Base-by-base conservation (phyloP, 768 basidiomycete genomes). In the Cyathus striatus region DNA sequence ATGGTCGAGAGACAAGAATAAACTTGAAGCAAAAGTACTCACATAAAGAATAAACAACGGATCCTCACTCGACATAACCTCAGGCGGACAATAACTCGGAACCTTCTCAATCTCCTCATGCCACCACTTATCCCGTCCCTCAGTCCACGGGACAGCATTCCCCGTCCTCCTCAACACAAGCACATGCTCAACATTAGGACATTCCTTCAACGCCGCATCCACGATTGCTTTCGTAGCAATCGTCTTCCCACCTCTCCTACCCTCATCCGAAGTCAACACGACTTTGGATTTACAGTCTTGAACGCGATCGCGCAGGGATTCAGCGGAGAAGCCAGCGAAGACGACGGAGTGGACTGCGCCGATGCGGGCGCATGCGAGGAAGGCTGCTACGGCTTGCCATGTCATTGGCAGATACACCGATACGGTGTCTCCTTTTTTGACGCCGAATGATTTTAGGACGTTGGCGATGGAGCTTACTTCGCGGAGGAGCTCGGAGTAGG, bases 21-120 rank as follows among this genome's bases (percentile, higher is more conserved):
- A n/a, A 13, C n/a, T 23, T 21, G 3, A 18, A 23, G 23, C 35
- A 21, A 21, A 33, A 16, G 17, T 12, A 75, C 90, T 69, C 57
- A 93, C 94, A 65, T 98, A 99, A 47, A 99, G 92, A 58, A 99
- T 97, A 67, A 99, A 99, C 18, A 99, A 73, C 1, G 95, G 95
- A 58, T 98, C 96, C 61, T 99, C 95, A n/a, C 89, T 64, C 23
- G 78, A 59, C 86, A 99, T 91, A 49, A 86, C 60, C 66, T 90
- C 90, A 13, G 83, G 83, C 1, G 94, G 82, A 70, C 91, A 95
- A 69, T 90, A 95, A 45, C 75, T 78, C 14, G 89, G 81, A 13
- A 96, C 92, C 61, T 83, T 88, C 17, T 72, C 77, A 21, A 75
- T 73, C 67, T 93, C 91, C 64, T 97, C 93, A 56, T 97, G 85